phyloP scores from a whole-genome alignment of 306 rosid genomes.

The Ziziphus jujuba region DNA sequence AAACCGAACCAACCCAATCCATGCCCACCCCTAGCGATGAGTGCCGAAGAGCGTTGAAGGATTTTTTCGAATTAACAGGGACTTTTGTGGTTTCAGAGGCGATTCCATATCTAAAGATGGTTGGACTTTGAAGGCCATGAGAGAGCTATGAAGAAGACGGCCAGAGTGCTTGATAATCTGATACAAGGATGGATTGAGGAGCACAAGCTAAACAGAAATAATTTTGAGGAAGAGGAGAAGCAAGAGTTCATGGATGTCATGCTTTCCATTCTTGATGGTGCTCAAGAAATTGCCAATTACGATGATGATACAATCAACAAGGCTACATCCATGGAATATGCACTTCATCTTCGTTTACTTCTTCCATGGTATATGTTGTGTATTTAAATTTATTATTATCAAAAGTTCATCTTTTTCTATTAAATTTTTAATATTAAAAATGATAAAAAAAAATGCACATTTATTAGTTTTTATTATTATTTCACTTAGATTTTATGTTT shows the following conservation, averaged over 20 bases:
- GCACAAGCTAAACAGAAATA: slow-evolving; percentile 5
- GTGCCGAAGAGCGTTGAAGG: background rate
- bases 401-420: no score
- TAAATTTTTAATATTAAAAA: no score
- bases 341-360: background rate
- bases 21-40: no score
- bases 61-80: background rate
- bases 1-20: no score
- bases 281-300: background rate
- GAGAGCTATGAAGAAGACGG: slow-evolving; percentile 15
- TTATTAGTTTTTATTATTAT: no score
- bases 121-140: slow-evolving; percentile 16
- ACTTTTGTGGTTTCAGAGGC: slow-evolving; percentile 14
- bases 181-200: slow-evolving; percentile 19
- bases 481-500: no score
- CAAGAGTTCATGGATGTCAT: slow-evolving; percentile 21
- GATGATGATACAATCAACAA: slow-evolving; percentile 25
- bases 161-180: slow-evolving; percentile 1
- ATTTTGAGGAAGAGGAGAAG: background rate
- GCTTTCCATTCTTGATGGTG: slow-evolving; percentile 16
- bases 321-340: slow-evolving; percentile 21
- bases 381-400: no score
- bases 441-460: no score
- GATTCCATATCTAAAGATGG: slow-evolving; percentile 26
- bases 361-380: no score